Evolutionary conservation across 768 basidiomycete genomes (phyloP).

Genomic region (Tricholoma flavovirens): DNA sequence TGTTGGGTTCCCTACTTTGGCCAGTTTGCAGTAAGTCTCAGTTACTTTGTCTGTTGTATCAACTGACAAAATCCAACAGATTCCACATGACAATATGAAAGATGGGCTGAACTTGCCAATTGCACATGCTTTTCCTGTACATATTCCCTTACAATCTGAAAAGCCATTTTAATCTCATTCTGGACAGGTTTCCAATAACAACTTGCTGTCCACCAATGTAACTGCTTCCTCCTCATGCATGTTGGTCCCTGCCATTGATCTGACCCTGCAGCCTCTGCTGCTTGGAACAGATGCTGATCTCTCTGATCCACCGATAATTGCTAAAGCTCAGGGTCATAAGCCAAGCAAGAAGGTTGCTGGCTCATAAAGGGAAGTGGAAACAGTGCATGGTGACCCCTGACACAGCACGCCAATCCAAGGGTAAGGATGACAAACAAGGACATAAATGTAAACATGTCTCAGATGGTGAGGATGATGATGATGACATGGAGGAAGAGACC

Average conservation of each 20-base stretch:
- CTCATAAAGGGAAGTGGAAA: constrained; percentile 3
- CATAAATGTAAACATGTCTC: constrained; percentile 19
- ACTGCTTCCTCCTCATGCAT: not conserved
- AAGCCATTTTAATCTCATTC: not conserved
- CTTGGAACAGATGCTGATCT: constrained; percentile 3
- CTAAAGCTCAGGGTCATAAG: not conserved
- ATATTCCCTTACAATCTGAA: not conserved
- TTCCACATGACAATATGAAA: not conserved
- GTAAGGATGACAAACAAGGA: constrained; percentile 2
- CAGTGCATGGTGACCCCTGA: not conserved
- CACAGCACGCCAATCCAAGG: not conserved
- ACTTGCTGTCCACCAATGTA: not conserved
- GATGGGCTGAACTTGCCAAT: not conserved
- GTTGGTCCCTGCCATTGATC: not conserved
- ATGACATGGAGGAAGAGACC: constrained; percentile 1
- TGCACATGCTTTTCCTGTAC: not conserved
- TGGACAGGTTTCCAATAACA: not conserved
- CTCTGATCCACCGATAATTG: not conserved
- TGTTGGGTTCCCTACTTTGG: constrained; percentile 1
- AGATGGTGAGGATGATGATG: constrained; percentile 3
- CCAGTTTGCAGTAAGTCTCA: constrained; percentile 1
- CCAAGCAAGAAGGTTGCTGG: constrained; percentile 4
- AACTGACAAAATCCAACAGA: not conserved
- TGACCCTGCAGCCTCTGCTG: not conserved
- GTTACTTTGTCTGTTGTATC: not conserved